Evolutionary conservation across 306 rosid species (phyloP).

Genomic region (apple (Malus domestica)): ASM211411v1 NC_041803.1:7311001-7311500

Average conservation of each 20-base stretch:
- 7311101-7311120: no score
- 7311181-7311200: not conserved
- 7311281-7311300: conserved; percentile 30
- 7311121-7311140: not conserved
- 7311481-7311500: not conserved
- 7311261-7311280: not conserved
- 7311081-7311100: not conserved
- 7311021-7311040: not conserved
- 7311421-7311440: conserved; percentile 14
- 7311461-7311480: not conserved
- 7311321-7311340: not conserved
- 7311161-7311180: not conserved
- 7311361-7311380: conserved; percentile 12
- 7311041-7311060: no score
- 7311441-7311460: not conserved
- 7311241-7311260: conserved; percentile 34
- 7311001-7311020: not conserved
- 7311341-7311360: not conserved
- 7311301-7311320: not conserved
- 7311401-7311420: conserved; percentile 20
- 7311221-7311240: conserved; percentile 27
- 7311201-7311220: not conserved
- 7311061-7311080: not conserved
- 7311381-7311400: conserved; percentile 24
- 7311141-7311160: not conserved